Conservation (phyloP, 257 asterid species). For the Solanum appendiculatum region DNA sequence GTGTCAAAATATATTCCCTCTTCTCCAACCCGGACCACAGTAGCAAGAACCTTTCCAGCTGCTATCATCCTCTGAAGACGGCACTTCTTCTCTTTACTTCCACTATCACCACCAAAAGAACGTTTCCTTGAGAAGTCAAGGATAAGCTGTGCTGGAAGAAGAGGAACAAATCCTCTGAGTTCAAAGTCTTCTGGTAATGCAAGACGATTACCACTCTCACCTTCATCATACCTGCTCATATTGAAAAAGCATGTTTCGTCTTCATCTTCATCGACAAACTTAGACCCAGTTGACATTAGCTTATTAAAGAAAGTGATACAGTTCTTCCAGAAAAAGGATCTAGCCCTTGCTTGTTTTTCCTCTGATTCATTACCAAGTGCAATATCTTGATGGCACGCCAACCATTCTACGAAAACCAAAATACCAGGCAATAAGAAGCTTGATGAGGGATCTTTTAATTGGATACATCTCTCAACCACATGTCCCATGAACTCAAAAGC, state of each 20-base stretch:
- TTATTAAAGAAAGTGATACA: conserved; percentile 60
- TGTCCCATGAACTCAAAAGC: conserved; percentile 76
- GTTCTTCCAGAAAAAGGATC: conserved; percentile 66
- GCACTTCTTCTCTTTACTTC: conserved; percentile 43
- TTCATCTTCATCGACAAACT: conserved; percentile 48
- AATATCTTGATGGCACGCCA: conserved; percentile 78
- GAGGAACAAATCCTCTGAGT: conserved; percentile 84
- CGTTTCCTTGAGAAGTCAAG: conserved; percentile 84
- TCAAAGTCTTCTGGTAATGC: conserved; percentile 89
- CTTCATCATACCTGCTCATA: conserved; percentile 83
- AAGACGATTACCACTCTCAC: conserved; percentile 66
- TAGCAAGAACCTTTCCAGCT: conserved; percentile 90
- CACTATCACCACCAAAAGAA: conserved; percentile 50
- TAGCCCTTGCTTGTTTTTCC: conserved; percentile 64
- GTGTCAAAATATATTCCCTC: conserved; percentile 58
- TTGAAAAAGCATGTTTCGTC: conserved; percentile 80
- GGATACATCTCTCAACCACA: conserved; percentile 68
- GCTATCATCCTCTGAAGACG: conserved; percentile 79
- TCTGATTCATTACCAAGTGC: conserved; percentile 62
- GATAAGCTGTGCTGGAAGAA: conserved; percentile 75
- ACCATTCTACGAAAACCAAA: conserved; percentile 87
- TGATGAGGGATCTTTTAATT: conserved; percentile 61
- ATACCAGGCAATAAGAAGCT: conserved; percentile 86
- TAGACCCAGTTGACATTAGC: conserved; percentile 55
- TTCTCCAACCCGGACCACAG: conserved; percentile 44